Percentiles rank a stretch among this genome's conserved stretches.
Conservation (phyloP, 2,329 filamentous ascomycete genomes). For the Dichotomopilus funicola region DNA sequence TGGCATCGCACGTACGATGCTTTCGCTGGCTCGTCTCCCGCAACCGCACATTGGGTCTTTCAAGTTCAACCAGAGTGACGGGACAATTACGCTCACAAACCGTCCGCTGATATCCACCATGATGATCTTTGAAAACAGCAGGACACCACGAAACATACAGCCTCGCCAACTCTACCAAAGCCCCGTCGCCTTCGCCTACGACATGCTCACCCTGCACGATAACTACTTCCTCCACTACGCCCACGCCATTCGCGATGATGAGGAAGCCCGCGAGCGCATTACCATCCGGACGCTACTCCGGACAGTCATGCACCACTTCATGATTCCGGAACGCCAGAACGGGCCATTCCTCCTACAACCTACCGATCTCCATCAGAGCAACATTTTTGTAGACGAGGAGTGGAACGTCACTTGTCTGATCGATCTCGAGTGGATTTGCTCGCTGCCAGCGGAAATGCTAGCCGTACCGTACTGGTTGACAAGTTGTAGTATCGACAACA, state of each 20-base stretch:
- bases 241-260: not conserved
- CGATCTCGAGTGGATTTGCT: constrained; percentile 4
- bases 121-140: constrained; percentile 30
- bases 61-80: constrained; percentile 24
- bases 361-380: not conserved
- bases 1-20: constrained; percentile 26
- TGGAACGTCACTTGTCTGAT: constrained; percentile 1
- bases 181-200: constrained; percentile 25
- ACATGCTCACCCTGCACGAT: constrained; percentile 25
- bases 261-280: not conserved
- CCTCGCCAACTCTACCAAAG: constrained; percentile 27
- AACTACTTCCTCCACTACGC: not conserved
- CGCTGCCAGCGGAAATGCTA: not conserved
- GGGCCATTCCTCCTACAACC: not conserved
- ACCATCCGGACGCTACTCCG: not conserved
- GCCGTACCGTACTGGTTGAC: not conserved
- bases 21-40: constrained; percentile 27
- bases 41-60: constrained; percentile 25
- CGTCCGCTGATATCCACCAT: constrained; percentile 31
- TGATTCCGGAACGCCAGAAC: not conserved
- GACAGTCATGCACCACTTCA: not conserved
- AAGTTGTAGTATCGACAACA: not conserved
- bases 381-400: not conserved
- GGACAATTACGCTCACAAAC: constrained; percentile 29
- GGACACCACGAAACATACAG: constrained; percentile 27